Evolutionary conservation across 306 rosid species (phyloP), one percentile per base, ranked within the genome.

Genomic region (Quercus engelmannii): DNA sequence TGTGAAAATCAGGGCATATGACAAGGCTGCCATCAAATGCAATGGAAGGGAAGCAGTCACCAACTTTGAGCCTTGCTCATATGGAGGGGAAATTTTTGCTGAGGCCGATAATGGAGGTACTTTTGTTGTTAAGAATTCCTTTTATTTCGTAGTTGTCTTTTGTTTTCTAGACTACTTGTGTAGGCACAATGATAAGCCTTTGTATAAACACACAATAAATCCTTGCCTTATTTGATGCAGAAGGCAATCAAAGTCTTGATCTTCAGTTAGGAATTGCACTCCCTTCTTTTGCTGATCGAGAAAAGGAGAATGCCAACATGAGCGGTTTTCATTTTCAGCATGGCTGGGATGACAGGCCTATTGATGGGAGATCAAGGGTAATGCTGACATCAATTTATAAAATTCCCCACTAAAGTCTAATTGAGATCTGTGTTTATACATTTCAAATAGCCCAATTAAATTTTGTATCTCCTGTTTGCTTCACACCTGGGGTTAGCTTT

Each of bases 11-110:
- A 94, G 98, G 85, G 97, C 97, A 3, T 94, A 94, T 84, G 98
- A 94, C 83, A 87, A 78, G 90, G 98, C 98, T 75, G 98, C 98
- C 69, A 86, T 94, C 65, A 88, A 88, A 78, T 87, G 90, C 89
- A 91, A 88, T 86, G 97, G 97, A 74, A 87, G 85, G 82, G 98
- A 94, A 78, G 97, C 97, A 1, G 94, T 92, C 26, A 94, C 98
- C 62, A 94, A 94, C 79, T 94, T 92, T 77, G 92, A 92, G 57
- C 90, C 91, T 10, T 91, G 89, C 81, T 78, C 78, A 38, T 92
- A 92, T 77, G 89, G 85, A 55, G 89, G 82, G 54, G 91, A 87
- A 76, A 64, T 85, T 69, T 79, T 78, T 70, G 83, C 93, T n/a
- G 93, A 85, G 83, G 84, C 80, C 46, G 74, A 83, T 26, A 78